Conservation (phyloP, 257 asterid species). For the Nicotiana otophora region DNA sequence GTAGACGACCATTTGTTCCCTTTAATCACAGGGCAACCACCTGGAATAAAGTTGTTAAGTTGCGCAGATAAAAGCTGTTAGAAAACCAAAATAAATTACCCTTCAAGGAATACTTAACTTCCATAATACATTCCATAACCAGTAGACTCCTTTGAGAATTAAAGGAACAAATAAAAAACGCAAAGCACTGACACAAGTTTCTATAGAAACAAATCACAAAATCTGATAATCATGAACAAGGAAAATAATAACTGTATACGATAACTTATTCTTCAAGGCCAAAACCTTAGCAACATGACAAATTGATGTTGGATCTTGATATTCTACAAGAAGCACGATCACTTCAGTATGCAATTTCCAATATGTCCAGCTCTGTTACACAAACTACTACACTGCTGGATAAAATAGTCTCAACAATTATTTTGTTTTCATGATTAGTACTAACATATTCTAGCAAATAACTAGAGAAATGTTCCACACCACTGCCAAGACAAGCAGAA, state of each 20-base stretch:
- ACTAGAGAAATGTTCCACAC: background rate
- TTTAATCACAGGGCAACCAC: slow-evolving; percentile 54
- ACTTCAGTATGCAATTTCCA: background rate
- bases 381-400: background rate
- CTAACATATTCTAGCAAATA: background rate
- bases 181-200: background rate
- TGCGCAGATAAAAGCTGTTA: background rate
- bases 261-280: background rate
- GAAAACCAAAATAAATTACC: background rate
- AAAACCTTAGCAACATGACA: background rate
- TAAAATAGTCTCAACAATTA: background rate
- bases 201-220: background rate
- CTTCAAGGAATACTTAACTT: background rate
- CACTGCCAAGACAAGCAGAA: background rate
- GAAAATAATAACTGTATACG: background rate
- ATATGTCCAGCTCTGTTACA: background rate
- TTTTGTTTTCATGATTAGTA: background rate
- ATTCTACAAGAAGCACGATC: background rate
- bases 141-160: background rate
- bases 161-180: background rate
- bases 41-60: slow-evolving; percentile 26
- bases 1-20: slow-evolving; percentile 65
- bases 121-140: background rate
- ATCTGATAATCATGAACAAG: background rate
- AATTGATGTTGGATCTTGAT: background rate